Conservation (phyloP, 2,329 filamentous ascomycete genomes). For the Ilyonectria robusta region DNA sequence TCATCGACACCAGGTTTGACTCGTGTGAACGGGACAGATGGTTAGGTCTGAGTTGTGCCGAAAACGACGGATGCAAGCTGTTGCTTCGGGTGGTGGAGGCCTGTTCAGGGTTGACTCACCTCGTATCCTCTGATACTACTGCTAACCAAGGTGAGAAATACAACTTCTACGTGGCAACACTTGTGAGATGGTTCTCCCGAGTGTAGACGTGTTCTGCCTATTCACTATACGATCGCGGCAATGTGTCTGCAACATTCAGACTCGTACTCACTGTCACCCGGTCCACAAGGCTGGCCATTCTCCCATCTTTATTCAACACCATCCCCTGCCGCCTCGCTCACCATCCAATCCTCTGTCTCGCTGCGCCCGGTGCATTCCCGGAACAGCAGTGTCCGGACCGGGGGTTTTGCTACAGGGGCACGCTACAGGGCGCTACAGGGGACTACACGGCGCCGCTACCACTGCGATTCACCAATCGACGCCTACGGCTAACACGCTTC, state of each 20-base stretch:
- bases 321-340: slow-evolving; percentile 9
- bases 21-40: background rate
- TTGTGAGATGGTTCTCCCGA: no score
- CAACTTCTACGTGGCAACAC: background rate
- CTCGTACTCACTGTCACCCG: background rate
- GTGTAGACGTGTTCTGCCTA: no score
- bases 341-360: slow-evolving; percentile 2
- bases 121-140: background rate
- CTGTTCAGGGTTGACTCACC: background rate
- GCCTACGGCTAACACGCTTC: slow-evolving; percentile 9
- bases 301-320: background rate
- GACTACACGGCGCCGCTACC: background rate
- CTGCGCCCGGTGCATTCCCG: slow-evolving; percentile 18
- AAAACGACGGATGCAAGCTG: background rate
- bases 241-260: background rate
- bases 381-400: slow-evolving; percentile 22
- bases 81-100: background rate
- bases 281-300: slow-evolving; percentile 1
- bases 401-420: background rate
- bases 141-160: background rate
- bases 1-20: background rate
- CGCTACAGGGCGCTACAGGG: slow-evolving; percentile 6
- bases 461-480: slow-evolving; percentile 3
- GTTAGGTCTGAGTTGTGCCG: background rate
- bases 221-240: background rate